These are phyloP conservation scores for Urochloa ruziziensis DNA, from an alignment of 176 grass and related monocot species.

Conservation along the genomic window DNA sequence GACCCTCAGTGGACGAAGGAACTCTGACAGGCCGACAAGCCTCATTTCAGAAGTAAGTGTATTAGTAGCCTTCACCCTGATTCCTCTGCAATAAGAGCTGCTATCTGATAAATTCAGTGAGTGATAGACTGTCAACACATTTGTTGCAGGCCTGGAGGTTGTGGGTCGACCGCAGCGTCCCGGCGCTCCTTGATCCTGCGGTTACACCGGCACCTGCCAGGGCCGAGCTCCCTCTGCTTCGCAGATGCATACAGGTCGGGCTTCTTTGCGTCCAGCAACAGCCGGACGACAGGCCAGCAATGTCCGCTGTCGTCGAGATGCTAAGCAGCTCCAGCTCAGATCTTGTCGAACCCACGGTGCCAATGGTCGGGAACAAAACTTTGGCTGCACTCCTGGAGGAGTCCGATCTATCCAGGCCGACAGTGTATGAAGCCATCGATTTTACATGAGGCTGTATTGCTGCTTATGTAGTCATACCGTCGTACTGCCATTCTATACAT, in stretches of 20 bases:
- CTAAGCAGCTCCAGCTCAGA: slow-evolving; percentile 3
- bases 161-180: not conserved
- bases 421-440: not conserved
- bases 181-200: slow-evolving; percentile 22
- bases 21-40: not conserved
- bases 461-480: too few species aligned
- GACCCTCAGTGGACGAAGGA: not conserved
- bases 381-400: not conserved
- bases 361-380: not conserved
- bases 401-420: not conserved
- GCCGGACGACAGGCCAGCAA: slow-evolving; percentile 25
- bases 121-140: not conserved
- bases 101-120: not conserved
- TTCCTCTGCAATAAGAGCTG: not conserved
- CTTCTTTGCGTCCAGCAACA: slow-evolving; percentile 46
- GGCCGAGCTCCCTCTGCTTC: not conserved
- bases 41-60: not conserved
- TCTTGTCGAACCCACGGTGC: slow-evolving; percentile 1
- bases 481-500: too few species aligned
- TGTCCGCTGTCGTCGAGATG: slow-evolving; percentile 26
- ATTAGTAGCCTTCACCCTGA: not conserved
- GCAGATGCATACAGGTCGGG: slow-evolving; percentile 47
- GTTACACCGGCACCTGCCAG: not conserved
- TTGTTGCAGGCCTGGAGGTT: slow-evolving; percentile 31
- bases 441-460: too few species aligned